Evolutionary conservation across 2,329 filamentous ascomycete species (phyloP).

Genomic region (Dactylellina drechsleri): DNA sequence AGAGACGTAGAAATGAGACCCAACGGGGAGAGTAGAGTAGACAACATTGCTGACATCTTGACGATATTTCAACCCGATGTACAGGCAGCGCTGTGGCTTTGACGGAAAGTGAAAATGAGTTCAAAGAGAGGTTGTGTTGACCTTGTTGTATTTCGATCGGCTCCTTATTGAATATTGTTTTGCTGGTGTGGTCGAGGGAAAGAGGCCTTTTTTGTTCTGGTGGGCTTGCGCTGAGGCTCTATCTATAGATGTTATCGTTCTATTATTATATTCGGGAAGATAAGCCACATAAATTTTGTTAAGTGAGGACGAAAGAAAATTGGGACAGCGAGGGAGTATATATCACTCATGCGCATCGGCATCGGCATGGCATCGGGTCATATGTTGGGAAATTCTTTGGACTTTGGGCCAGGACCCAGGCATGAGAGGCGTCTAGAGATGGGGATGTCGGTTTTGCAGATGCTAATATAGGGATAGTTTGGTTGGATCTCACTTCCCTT

Average conservation of each 20-base stretch:
- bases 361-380: conserved; percentile 2
- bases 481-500: neutral
- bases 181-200: neutral
- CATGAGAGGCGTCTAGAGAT: no score
- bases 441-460: conserved; percentile 35
- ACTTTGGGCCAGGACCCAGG: no score
- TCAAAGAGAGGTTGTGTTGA: conserved; percentile 9
- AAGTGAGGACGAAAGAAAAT: neutral
- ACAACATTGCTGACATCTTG: conserved; percentile 27
- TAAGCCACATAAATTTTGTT: neutral
- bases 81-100: no score
- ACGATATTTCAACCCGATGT: neutral
- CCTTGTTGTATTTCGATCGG: conserved; percentile 19
- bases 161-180: neutral
- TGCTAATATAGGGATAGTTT: conserved; percentile 41
- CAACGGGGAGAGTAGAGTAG: conserved; percentile 28
- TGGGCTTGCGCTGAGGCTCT: neutral
- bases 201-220: neutral
- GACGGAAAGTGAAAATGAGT: no score
- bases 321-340: conserved; percentile 26
- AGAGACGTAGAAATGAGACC: conserved; percentile 30
- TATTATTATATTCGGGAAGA: neutral
- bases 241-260: neutral
- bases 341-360: conserved; percentile 25
- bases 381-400: no score